phyloP scores from a whole-genome alignment of 1,284 basidiomycete genomes.

The Chiua sp. region DNA sequence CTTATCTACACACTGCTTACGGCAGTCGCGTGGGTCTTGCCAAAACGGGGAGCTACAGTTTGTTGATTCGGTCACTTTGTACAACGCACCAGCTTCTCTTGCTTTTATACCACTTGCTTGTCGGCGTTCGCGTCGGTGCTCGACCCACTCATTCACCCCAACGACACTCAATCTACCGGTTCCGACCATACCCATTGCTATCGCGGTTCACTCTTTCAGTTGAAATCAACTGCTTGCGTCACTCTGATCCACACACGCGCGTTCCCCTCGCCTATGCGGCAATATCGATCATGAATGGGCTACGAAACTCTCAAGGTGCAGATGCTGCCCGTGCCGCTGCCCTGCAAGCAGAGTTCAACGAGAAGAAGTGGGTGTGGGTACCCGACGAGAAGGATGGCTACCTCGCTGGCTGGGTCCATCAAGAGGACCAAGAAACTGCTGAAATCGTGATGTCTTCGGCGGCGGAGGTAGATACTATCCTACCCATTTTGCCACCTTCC shows the following conservation, averaged over 20 bases:
- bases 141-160: background rate
- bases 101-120: background rate
- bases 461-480: conserved; percentile 63
- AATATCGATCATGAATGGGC: conserved; percentile 49
- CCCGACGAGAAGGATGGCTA: conserved; percentile 91
- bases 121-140: background rate
- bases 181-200: conserved; percentile 15
- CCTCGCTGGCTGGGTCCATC: conserved; percentile 88
- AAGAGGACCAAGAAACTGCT: conserved; percentile 80
- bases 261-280: conserved; percentile 11
- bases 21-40: no score
- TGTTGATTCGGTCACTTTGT: no score
- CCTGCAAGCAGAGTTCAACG: conserved; percentile 92
- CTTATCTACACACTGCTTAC: no score
- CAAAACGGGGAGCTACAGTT: no score
- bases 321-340: conserved; percentile 84
- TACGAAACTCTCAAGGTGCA: conserved; percentile 63
- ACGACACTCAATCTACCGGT: conserved; percentile 6
- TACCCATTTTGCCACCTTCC: conserved; percentile 3
- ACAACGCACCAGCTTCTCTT: background rate
- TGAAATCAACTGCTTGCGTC: background rate
- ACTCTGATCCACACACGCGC: conserved; percentile 14
- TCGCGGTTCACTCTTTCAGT: background rate
- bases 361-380: conserved; percentile 98
- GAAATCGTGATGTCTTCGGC: conserved; percentile 82